These are phyloP conservation scores for Testicularia cyperi DNA, from an alignment of 1,284 basidiomycete genomes.

Conservation along the genomic window DNA sequence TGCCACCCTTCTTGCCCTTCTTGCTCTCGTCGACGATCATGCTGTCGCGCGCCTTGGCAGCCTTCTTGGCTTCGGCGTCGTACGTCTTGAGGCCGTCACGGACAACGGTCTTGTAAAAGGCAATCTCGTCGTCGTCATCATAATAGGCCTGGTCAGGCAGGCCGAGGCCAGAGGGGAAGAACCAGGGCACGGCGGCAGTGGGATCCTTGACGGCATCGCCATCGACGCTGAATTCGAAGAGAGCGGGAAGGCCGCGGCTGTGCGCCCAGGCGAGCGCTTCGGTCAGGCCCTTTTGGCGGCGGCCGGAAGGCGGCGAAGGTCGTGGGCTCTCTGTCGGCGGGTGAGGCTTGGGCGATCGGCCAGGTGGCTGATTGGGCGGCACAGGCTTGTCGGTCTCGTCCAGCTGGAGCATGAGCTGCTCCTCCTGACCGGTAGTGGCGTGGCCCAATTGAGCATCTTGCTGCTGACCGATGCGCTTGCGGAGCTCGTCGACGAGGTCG, in stretches of 20 bases:
- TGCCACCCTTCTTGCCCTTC: constrained; percentile 54
- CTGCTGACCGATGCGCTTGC: constrained; percentile 29
- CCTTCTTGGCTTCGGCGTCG: constrained; percentile 61
- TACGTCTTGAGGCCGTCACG: constrained; percentile 70
- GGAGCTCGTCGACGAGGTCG: constrained; percentile 61
- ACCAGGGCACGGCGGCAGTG: constrained; percentile 79
- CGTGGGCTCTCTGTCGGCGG: constrained; percentile 33
- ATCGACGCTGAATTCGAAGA: constrained; percentile 79
- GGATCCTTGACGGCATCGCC: constrained; percentile 89
- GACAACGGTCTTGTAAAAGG: constrained; percentile 73
- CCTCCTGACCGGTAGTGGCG: constrained; percentile 68
- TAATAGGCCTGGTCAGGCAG: constrained; percentile 95
- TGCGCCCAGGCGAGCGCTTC: constrained; percentile 83
- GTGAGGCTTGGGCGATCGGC: constrained; percentile 40
- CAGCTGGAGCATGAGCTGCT: constrained; percentile 67
- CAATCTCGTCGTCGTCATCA: constrained; percentile 72
- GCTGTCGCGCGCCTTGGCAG: constrained; percentile 66
- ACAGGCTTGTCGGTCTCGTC: constrained; percentile 59
- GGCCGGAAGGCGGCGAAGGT: constrained; percentile 39
- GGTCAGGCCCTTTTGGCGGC: constrained; percentile 67
- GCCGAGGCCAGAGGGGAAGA: constrained; percentile 79
- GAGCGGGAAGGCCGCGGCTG: constrained; percentile 68
- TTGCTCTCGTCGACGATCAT: constrained; percentile 64
- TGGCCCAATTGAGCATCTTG: constrained; percentile 63
- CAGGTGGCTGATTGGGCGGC: constrained; percentile 45